Percentiles rank a stretch among this genome's conserved stretches.
These are phyloP conservation scores for Macroventuria anomochaeta DNA, from an alignment of 2,329 filamentous ascomycete genomes.

Conservation along the genomic window DNA sequence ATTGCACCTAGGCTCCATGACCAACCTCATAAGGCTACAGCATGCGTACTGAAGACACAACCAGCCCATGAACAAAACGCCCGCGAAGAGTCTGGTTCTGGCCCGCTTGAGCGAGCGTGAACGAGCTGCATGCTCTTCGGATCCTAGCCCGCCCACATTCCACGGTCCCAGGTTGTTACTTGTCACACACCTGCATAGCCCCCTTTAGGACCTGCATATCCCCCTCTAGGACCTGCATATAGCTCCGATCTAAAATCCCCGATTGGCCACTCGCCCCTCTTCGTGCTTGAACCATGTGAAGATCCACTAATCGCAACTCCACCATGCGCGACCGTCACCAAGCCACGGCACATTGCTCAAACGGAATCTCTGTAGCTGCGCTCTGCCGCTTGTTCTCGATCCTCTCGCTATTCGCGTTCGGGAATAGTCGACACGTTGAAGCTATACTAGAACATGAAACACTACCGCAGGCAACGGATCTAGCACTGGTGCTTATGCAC, in stretches of 20 bases:
- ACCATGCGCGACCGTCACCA: no score
- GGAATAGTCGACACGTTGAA: not conserved
- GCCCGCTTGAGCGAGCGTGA: not conserved
- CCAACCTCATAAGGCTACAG: not conserved
- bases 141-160: not conserved
- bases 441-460: slow-evolving; percentile 4
- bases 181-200: not conserved
- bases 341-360: no score
- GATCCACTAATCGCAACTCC: not conserved
- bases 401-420: not conserved
- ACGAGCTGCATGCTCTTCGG: not conserved
- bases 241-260: slow-evolving; percentile 26
- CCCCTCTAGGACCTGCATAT: slow-evolving; percentile 8
- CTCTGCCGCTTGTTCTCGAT: not conserved
- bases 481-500: not conserved
- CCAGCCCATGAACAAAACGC: no score
- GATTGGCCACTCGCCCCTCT: slow-evolving; percentile 13
- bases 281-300: not conserved
- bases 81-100: no score
- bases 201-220: slow-evolving; percentile 9
- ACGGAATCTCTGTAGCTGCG: no score
- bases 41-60: no score
- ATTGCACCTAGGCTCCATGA: not conserved
- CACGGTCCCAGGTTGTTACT: not conserved
- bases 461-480: slow-evolving; percentile 3